Percentiles rank a stretch among this genome's conserved stretches.
Evolutionary conservation across 2,329 filamentous ascomycete genomes (phyloP).

Genomic region (Stagonosporopsis chrysanthemi): DNA sequence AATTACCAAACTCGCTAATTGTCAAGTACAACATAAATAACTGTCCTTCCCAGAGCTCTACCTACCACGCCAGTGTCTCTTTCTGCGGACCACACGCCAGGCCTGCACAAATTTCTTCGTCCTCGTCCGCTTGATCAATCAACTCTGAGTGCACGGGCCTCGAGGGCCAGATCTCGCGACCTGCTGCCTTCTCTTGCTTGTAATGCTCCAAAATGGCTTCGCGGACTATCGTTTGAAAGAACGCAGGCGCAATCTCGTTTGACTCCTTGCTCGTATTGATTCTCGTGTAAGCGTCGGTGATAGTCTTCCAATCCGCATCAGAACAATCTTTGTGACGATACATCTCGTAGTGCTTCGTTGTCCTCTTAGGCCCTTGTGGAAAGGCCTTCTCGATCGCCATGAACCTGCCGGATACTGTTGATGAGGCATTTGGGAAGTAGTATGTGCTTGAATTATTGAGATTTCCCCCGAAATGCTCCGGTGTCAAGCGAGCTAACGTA

Average conservation of each 20-base stretch:
- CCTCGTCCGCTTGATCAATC: constrained; percentile 1
- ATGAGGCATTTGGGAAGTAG: constrained; percentile 5
- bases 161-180: constrained; percentile 9
- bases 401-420: background rate
- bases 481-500: background rate
- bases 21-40: too few relatives aligned
- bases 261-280: constrained; percentile 53
- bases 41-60: background rate
- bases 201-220: constrained; percentile 6
- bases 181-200: constrained; percentile 4
- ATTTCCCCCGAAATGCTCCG: background rate
- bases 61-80: constrained; percentile 2
- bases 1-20: too few relatives aligned
- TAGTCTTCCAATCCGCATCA: constrained; percentile 63
- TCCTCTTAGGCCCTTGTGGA: constrained; percentile 1
- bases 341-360: constrained; percentile 56
- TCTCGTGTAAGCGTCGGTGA: constrained; percentile 65
- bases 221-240: background rate
- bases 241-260: background rate
- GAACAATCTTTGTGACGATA: constrained; percentile 65
- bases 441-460: background rate
- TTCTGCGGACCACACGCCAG: constrained; percentile 6
- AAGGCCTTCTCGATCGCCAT: constrained; percentile 1
- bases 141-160: background rate
- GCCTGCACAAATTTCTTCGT: constrained; percentile 6